phyloP scores from a whole-genome alignment of 352 stramenopile genomes.

The Pythium angustatum region DNA sequence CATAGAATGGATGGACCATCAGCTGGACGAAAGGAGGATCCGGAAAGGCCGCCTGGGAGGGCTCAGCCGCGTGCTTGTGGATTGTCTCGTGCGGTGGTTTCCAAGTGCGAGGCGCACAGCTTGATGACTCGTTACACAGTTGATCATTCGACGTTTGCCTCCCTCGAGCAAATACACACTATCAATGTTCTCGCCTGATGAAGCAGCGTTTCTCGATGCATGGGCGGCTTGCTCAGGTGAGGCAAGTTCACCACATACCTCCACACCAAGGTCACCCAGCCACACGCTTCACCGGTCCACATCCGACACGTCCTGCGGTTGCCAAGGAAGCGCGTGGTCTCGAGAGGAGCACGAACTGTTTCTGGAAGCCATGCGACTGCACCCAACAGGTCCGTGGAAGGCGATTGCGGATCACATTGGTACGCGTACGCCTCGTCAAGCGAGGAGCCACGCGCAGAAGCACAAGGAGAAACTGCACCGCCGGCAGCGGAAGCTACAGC shows the following conservation, averaged over 20 bases:
- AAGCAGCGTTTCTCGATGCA: slow-evolving; percentile 4
- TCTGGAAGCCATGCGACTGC: slow-evolving; percentile 23
- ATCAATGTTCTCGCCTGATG: not conserved
- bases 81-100: too few species aligned
- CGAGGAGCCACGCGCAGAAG: slow-evolving; percentile 21
- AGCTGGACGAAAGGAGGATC: too few species aligned
- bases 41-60: too few species aligned
- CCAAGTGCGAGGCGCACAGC: too few species aligned
- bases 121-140: too few species aligned
- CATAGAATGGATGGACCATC: not conserved
- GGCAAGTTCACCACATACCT: not conserved
- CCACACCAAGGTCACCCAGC: not conserved
- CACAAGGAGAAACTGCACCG: slow-evolving; percentile 21
- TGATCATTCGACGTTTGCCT: too few species aligned
- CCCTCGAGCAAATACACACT: too few species aligned
- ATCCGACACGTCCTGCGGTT: not conserved
- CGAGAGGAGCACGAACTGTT: slow-evolving; percentile 29
- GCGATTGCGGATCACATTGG: slow-evolving; percentile 18
- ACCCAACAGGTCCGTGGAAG: slow-evolving; percentile 20
- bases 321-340: slow-evolving; percentile 14
- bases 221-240: not conserved
- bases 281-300: too few species aligned
- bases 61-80: too few species aligned
- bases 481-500: slow-evolving; percentile 14
- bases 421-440: slow-evolving; percentile 17